These are phyloP conservation scores for Xylariaceae sp. DNA, from an alignment of 2,329 filamentous ascomycete species.

Conservation along the genomic window DNA sequence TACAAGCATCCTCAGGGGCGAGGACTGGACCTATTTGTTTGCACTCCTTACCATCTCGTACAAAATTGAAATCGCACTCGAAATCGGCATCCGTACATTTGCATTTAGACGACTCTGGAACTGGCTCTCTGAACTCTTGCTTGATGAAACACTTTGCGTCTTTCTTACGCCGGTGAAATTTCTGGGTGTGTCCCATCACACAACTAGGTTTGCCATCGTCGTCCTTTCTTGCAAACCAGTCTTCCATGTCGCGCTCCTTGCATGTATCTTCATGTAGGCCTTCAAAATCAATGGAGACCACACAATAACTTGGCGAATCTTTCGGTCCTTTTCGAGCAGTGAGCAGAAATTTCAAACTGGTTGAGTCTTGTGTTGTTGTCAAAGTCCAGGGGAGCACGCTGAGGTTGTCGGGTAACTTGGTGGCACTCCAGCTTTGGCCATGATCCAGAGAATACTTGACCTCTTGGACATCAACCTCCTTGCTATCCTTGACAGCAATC, in stretches of 20 bases:
- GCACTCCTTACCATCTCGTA: conserved; percentile 73
- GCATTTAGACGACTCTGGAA: conserved; percentile 74
- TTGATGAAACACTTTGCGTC: conserved; percentile 88
- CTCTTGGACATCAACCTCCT: conserved; percentile 62
- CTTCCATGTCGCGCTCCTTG: conserved; percentile 77
- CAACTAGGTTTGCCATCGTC: conserved; percentile 82
- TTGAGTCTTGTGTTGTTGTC: conserved; percentile 91
- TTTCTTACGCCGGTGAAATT: conserved; percentile 83
- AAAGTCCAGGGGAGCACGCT: conserved; percentile 75
- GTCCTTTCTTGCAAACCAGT: conserved; percentile 85
- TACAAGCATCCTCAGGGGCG: conserved; percentile 75
- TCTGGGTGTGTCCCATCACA: conserved; percentile 95
- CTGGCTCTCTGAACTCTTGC: conserved; percentile 80
- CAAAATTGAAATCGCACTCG: conserved; percentile 95
- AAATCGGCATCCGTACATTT: conserved; percentile 85
- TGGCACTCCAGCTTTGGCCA: conserved; percentile 79
- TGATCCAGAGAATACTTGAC: conserved; percentile 85
- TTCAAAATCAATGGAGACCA: conserved; percentile 83
- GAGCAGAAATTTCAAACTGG: conserved; percentile 87
- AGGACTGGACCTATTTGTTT: conserved; percentile 65
- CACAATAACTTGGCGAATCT: conserved; percentile 59
- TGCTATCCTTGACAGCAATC: conserved; percentile 79
- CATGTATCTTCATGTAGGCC: conserved; percentile 82
- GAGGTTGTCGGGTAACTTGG: conserved; percentile 68
- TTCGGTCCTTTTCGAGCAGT: conserved; percentile 64